A percentile compares a stretch with the other conserved stretches of the same genome.
Evolutionary conservation across 2,329 filamentous ascomycete genomes (phyloP).

Genomic region (Paramyrothecium roridum): DNA sequence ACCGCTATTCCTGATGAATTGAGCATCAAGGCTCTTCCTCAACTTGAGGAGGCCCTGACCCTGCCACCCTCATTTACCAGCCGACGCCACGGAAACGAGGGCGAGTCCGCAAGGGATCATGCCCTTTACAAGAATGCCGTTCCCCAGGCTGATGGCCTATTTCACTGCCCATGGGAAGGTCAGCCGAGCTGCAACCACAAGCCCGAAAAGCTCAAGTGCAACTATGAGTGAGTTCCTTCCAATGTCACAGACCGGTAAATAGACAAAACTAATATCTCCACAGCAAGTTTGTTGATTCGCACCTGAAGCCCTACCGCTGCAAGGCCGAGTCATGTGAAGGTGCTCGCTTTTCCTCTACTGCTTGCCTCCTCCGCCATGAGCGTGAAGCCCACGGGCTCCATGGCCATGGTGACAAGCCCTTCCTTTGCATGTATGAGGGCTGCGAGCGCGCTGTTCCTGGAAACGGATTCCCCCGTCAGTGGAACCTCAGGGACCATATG

Average conservation of each 20-base stretch:
- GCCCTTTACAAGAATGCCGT: constrained; percentile 66
- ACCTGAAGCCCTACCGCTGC: constrained; percentile 95
- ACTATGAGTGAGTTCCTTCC: constrained; percentile 77
- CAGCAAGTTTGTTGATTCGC: constrained; percentile 96
- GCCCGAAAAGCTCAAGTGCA: constrained; percentile 96
- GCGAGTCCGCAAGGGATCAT: constrained; percentile 62
- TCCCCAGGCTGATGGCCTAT: constrained; percentile 71
- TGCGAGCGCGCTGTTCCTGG: constrained; percentile 80
- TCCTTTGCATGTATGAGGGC: constrained; percentile 81
- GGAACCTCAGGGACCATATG: constrained; percentile 98
- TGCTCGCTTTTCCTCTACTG: constrained; percentile 89
- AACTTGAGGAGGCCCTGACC: constrained; percentile 24
- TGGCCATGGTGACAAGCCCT: constrained; percentile 88
- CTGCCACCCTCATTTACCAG: constrained; percentile 35
- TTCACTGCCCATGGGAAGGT: constrained; percentile 87
- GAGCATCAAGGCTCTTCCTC: constrained; percentile 15
- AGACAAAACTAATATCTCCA: too few relatives aligned
- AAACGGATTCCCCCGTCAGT: constrained; percentile 89
- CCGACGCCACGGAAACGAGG: constrained; percentile 48
- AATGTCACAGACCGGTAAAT: too few relatives aligned
- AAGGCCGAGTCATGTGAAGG: constrained; percentile 81
- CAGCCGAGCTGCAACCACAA: constrained; percentile 76
- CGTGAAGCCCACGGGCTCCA: constrained; percentile 95
- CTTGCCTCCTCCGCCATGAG: constrained; percentile 90
- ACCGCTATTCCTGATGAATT: constrained; percentile 23